Evolutionary conservation across 1,284 basidiomycete species (phyloP), one percentile per base, ranked within the genome.

Genomic region (Melampsora abietis-canadensis): DNA sequence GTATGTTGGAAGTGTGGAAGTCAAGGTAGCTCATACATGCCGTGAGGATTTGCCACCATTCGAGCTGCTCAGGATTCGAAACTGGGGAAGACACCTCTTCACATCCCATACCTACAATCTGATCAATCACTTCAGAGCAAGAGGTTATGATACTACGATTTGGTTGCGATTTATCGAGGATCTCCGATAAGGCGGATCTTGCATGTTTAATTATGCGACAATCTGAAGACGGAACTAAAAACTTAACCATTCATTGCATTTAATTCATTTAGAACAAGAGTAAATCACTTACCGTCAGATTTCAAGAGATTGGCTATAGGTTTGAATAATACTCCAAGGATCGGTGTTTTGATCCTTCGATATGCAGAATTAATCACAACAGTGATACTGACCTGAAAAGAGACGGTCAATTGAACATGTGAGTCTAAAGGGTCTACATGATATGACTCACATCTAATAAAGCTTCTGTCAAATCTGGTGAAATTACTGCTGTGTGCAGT

Each of bases 301-400:
- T 40, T 74, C 40, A 66, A 62, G 37, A 74, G 40, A 30, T 24
- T 40, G 8, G 40, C 21, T 8, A 74, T 74, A 2, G 72, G 64
- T 17, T 74, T 46, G 14, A 74, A 19, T 10, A 74, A 19, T 34
- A 14, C 24, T 40, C 40, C 57, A 30, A 67, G 21, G 40, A 74
- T 67, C 19, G 63, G 72, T 21, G 57, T 74, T 21, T 63, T 66
- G 40, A 74, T 74, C 21, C 72, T 63, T 44, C 66, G 48, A 30
- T 74, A 74, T n/a, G 72, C 72, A 31, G 72, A 74, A 62, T 66
- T 64, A 8, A 19, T n/a, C 19, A 44, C 40, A 57, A 74, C 48
- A 19, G 47, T 37, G 34, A 66, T 64, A 40, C 64, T 66, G 44
- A 66, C 17, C 72, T 74, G 30, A 62, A 6, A n/a, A 40, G 57